Base-by-base conservation (phyloP, 441 rosid species). In the Aleurites moluccanus region DNA sequence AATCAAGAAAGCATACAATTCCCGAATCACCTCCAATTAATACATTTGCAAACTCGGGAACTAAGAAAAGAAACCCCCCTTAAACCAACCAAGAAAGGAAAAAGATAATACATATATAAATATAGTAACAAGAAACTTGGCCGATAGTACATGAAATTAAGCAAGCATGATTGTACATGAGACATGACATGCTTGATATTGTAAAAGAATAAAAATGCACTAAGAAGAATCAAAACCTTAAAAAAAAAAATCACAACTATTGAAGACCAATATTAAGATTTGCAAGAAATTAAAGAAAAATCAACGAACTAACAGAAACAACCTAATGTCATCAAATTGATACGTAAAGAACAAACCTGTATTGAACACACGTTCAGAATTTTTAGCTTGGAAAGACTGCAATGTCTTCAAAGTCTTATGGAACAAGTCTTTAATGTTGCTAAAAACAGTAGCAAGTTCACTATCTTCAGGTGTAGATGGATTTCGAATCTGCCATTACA, bases 331-430 rank as follows among this genome's bases (percentile, higher is more conserved):
- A 10, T 8, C 28, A 52, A 13, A 47, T 60, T 8, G 33, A 70
- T 2, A 15, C 2, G 49, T 57, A 55, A 57, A 2, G 57, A 70
- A 78, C 78, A 7, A 77, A 95, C 99, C 99, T 83, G 89, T 93
- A 83, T 83, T 91, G 73, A 95, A 95, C 10, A 95, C 78, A 55
- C 88, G 93, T 28, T 95, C 98, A 50, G 99, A 90, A 79, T 90
- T 95, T 78, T 53, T 80, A 10, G 88, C 78, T 80, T 95, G 99
- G 83, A 95, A 95, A 83, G 89, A 78, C 62, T 75, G 80, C 88
- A 93, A 74, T 33, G 77, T 64, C 73, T 85, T 67, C 74, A 93
- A 76, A 73, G 85, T 78, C 44, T 68, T 79, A 57, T 82, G 82
- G 47, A 95, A 69, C 75, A 72, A 80, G 56, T 81, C 85, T 56